Conservation (phyloP, 495 filamentous ascomycete genomes). For the Podospora didyma region DNA sequence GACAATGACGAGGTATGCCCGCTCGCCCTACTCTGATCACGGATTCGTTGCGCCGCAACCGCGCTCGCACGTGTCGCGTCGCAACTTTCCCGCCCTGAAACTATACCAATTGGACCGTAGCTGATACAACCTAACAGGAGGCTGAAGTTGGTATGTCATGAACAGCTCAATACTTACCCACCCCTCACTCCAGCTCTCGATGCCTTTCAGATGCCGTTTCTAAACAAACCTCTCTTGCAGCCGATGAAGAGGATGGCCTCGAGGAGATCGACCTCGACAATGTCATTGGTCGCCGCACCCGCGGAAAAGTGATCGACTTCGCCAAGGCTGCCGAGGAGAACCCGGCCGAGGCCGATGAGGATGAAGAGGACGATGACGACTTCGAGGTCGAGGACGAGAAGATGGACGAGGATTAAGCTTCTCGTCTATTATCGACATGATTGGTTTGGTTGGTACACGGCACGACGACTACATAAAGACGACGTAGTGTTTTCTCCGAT, state of each 20-base stretch:
- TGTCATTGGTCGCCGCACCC: conserved; percentile 89
- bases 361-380: conserved; percentile 74
- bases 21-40: not conserved
- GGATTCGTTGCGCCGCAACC: not conserved
- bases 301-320: conserved; percentile 77
- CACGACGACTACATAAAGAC: not conserved
- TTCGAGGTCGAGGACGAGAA: conserved; percentile 40
- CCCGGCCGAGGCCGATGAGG: conserved; percentile 67
- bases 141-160: conserved; percentile 41
- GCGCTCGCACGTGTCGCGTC: not conserved
- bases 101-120: not conserved
- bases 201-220: not conserved
- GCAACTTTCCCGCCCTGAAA: conserved; percentile 2
- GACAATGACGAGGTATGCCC: conserved; percentile 58
- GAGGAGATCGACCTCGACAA: conserved; percentile 86
- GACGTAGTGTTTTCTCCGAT: not conserved
- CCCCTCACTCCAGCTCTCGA: not conserved
- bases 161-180: not conserved
- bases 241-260: conserved; percentile 74
- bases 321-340: conserved; percentile 70
- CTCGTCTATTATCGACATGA: not conserved
- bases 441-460: not conserved
- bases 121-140: conserved; percentile 15
- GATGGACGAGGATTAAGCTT: conserved; percentile 45
- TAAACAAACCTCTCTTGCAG: not conserved